A percentile compares a stretch with the other conserved stretches of the same genome.
phyloP scores from a whole-genome alignment of 805 yeast genomes.

The Torulaspora gathmanii region DNA sequence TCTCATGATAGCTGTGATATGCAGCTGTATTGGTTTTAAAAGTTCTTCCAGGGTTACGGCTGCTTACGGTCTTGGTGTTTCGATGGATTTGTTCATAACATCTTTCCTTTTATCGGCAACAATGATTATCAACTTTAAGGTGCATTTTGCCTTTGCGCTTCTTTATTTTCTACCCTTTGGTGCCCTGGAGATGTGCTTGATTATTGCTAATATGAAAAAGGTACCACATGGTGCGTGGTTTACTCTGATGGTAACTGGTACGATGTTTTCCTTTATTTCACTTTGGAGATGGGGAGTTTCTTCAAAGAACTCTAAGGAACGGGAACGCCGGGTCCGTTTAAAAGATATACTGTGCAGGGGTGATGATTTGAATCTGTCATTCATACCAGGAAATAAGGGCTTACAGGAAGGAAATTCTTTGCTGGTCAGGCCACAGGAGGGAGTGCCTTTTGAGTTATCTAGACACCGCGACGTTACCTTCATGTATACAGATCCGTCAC shows the following conservation, averaged over 20 bases:
- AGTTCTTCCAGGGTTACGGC: conserved; percentile 49
- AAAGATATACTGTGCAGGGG: conserved; percentile 33
- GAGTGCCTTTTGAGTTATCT: background rate
- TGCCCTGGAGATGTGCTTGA: conserved; percentile 44
- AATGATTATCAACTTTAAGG: conserved; percentile 44
- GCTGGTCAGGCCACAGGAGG: background rate
- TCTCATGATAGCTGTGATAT: conserved; percentile 48
- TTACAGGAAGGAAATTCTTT: background rate
- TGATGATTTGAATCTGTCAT: background rate
- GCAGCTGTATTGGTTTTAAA: conserved; percentile 50
- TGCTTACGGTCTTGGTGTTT: conserved; percentile 57
- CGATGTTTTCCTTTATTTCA: conserved; percentile 37
- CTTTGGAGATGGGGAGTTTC: conserved; percentile 49
- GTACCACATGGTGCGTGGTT: conserved; percentile 62
- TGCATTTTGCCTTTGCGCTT: conserved; percentile 36
- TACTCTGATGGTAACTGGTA: conserved; percentile 45
- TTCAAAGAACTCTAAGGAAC: conserved; percentile 40
- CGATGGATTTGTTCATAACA: conserved; percentile 52
- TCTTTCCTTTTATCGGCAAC: conserved; percentile 44
- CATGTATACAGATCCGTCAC: conserved; percentile 1
- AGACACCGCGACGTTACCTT: background rate
- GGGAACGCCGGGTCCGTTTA: conserved; percentile 33
- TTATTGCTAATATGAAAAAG: conserved; percentile 47
- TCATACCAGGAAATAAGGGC: background rate
- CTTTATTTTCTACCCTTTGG: conserved; percentile 40